phyloP scores from a whole-genome alignment of 805 yeast genomes.

The Pichia rugopelliculosa region DNA sequence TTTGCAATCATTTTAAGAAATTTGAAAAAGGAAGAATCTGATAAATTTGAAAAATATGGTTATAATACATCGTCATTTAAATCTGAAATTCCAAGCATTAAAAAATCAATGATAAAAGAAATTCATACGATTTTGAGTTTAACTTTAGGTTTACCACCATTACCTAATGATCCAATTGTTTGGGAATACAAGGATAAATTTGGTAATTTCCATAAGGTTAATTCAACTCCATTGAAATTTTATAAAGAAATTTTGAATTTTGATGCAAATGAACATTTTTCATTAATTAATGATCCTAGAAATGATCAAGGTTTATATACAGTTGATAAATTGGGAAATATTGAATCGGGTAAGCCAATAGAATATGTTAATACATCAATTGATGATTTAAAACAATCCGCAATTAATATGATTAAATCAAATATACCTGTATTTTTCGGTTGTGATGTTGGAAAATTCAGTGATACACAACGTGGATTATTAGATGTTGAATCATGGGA shows the following conservation, averaged over 20 bases:
- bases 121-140: constrained; percentile 61
- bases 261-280: constrained; percentile 48
- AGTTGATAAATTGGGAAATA: constrained; percentile 72
- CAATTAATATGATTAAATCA: constrained; percentile 59
- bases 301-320: constrained; percentile 60
- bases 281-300: constrained; percentile 80
- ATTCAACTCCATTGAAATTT: constrained; percentile 61
- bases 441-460: constrained; percentile 75
- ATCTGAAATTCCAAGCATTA: constrained; percentile 17
- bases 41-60: constrained; percentile 19
- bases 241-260: constrained; percentile 48
- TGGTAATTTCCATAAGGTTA: constrained; percentile 43
- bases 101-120: constrained; percentile 44
- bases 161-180: constrained; percentile 52
- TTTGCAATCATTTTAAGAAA: constrained; percentile 64
- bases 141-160: constrained; percentile 74
- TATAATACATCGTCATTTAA: not conserved
- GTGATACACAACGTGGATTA: constrained; percentile 54
- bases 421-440: constrained; percentile 86
- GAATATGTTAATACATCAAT: constrained; percentile 67
- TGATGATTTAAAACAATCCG: constrained; percentile 49
- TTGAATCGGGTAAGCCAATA: constrained; percentile 65
- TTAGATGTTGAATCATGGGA: constrained; percentile 69
- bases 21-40: constrained; percentile 34
- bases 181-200: constrained; percentile 79